Evolutionary conservation across 2,329 filamentous ascomycete species (phyloP), one percentile per base, ranked within the genome.

Genomic region (Samsoniella hepiali): DNA sequence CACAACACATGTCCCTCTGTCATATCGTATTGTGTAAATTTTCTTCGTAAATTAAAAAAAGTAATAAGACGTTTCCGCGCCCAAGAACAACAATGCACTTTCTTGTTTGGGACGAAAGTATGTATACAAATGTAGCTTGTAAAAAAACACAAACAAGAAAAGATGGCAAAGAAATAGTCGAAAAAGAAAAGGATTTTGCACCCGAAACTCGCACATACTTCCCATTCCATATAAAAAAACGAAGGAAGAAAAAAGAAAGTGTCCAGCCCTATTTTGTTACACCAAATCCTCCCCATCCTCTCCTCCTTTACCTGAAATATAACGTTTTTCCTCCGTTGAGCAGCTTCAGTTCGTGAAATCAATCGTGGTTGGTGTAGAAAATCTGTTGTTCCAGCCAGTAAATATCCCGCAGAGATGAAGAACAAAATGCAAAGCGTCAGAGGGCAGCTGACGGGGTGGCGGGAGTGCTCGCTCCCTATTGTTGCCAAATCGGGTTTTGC

Each of bases 361-460:
- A 54, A 54, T 61, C 17, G 15, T 34, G 49, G 29, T 17, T 55
- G 42, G 36, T 27, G 29, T 38, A 15, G 29, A 40, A 34, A 4
- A 27, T 17, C 17, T 44, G 27, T 29, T 36, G 15, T 42, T 49
- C 45, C 47, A 47, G 40, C 51, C 50, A 47, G 32, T n/a, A 55
- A 49, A 50, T 49, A 40, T 49, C 38, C 51, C 42, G 45, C 15
- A 40, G 51, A 62, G 34, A 55, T 47, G 22, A 42, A 59, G 36
- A 59, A 51, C n/a, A 47, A 56, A 34, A 31, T 45, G 51, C 32
- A 38, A 54, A 2, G 17, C 22, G 59, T 62, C 50, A 62, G 59
- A 55, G 59, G 59, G 50, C 59, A 55, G 51, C 59, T 62, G 59
- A 62, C 59, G 5, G 22, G 38, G 31, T 62, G 49, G 58, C 58